These are phyloP conservation scores for Leccinum subtestaceum DNA, from an alignment of 768 basidiomycete species.

Conservation along the genomic window DNA sequence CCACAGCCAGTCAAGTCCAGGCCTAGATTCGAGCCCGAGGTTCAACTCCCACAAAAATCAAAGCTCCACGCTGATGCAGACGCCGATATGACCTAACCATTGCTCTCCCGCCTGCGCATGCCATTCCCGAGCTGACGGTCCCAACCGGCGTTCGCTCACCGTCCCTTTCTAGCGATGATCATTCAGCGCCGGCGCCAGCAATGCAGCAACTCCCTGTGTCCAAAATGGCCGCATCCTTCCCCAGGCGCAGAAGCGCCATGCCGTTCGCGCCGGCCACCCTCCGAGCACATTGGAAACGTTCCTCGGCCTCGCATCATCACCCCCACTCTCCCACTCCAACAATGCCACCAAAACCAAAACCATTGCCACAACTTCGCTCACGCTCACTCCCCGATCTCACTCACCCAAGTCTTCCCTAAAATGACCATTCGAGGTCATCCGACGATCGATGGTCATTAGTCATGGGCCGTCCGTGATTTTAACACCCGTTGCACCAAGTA, in stretches of 20 bases:
- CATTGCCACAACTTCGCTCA: background rate
- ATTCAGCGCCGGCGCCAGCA: too few species aligned
- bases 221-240: too few species aligned
- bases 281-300: constrained; percentile 11
- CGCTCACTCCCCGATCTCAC: background rate
- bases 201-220: background rate
- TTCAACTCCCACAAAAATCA: constrained; percentile 15
- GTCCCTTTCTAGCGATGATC: too few species aligned
- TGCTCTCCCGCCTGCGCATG: constrained; percentile 1
- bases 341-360: background rate
- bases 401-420: background rate
- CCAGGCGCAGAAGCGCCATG: too few species aligned
- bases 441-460: background rate
- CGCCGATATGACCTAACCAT: constrained; percentile 1
- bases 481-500: too few species aligned
- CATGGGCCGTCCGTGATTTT: too few species aligned
- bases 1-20: background rate
- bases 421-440: background rate
- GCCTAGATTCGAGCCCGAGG: background rate
- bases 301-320: background rate
- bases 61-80: background rate
- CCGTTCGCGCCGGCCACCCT: too few species aligned
- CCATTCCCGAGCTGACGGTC: too few species aligned
- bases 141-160: too few species aligned
- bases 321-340: too few species aligned